These are phyloP conservation scores for Eragrostis tef DNA, from an alignment of 202 grass and related monocot species.

Conservation along the genomic window DNA sequence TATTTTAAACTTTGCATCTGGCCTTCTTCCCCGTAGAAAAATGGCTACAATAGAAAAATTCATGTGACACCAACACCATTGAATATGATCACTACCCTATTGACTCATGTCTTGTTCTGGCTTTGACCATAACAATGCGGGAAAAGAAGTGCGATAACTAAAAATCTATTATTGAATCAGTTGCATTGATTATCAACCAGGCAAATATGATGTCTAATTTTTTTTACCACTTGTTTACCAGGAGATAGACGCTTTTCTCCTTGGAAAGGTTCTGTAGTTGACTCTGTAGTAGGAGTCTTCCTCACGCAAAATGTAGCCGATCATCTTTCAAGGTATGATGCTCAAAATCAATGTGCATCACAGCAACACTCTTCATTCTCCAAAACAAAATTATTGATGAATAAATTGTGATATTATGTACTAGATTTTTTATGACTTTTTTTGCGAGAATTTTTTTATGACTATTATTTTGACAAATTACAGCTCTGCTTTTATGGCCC, in stretches of 20 bases:
- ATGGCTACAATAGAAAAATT: not conserved
- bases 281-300: constrained; percentile 88
- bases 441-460: constrained; percentile 35
- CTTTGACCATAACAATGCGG: not conserved
- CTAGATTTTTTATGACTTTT: constrained; percentile 14
- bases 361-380: not conserved
- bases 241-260: constrained; percentile 78
- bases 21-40: not conserved
- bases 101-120: not conserved
- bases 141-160: not conserved
- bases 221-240: constrained; percentile 47
- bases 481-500: constrained; percentile 89
- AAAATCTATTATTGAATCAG: not conserved
- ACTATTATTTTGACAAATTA: constrained; percentile 43
- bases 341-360: constrained; percentile 15
- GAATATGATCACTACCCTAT: constrained; percentile 5
- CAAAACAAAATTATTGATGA: constrained; percentile 32
- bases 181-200: constrained; percentile 10
- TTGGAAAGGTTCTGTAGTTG: constrained; percentile 94
- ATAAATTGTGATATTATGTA: not conserved
- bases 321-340: constrained; percentile 86
- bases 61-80: constrained; percentile 5
- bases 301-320: constrained; percentile 94
- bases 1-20: constrained; percentile 22
- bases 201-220: constrained; percentile 36